phyloP scores from a whole-genome alignment of 331 rosid species.

The Prunus yedoensis region DNA sequence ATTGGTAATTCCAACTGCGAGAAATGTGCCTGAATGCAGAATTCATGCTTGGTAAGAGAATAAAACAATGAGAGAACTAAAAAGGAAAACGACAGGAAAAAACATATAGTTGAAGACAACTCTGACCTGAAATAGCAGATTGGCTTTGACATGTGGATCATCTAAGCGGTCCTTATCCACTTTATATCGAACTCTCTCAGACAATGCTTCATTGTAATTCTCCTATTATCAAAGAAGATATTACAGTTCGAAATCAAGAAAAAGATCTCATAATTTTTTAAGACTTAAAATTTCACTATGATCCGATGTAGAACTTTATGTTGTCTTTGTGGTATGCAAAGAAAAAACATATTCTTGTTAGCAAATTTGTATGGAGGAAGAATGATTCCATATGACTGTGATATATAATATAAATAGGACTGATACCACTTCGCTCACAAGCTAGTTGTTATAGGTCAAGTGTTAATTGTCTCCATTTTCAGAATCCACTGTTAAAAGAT shows the following conservation, averaged over 20 bases:
- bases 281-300: not conserved
- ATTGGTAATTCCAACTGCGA: conserved; percentile 89
- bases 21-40: conserved; percentile 75
- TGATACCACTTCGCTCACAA: not conserved
- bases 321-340: not conserved
- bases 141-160: conserved; percentile 91
- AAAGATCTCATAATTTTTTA: not conserved
- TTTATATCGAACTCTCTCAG: conserved; percentile 68
- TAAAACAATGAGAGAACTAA: not conserved
- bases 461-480: not conserved
- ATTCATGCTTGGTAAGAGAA: conserved; percentile 8
- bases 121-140: conserved; percentile 88
- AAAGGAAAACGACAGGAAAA: conserved; percentile 17
- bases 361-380: not conserved
- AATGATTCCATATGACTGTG: not conserved
- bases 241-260: not conserved
- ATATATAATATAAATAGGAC: not conserved
- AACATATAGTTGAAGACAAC: conserved; percentile 30
- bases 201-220: conserved; percentile 75
- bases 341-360: not conserved
- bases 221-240: conserved; percentile 47
- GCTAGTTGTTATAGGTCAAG: not conserved
- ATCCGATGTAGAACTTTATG: not conserved
- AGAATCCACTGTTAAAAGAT: conserved; percentile 24
- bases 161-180: conserved; percentile 86